Conservation (phyloP, 345 rosid genomes). For the Luvunga scandens region DNA sequence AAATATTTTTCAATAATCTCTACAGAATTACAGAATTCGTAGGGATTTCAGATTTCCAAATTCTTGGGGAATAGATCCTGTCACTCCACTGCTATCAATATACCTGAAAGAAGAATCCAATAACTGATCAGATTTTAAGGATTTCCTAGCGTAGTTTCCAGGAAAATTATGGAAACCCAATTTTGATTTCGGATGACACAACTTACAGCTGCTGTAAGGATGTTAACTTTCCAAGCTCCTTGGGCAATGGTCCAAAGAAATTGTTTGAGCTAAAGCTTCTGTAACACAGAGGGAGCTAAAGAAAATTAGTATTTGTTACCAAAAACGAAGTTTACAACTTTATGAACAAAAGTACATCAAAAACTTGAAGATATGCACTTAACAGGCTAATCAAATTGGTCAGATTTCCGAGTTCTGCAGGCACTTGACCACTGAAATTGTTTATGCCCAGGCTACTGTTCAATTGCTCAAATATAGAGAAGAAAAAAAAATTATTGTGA, state of each 20-base stretch:
- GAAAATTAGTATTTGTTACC: neutral
- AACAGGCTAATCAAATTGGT: constrained; percentile 51
- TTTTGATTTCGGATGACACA: neutral
- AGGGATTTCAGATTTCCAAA: constrained; percentile 48
- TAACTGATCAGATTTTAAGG: neutral
- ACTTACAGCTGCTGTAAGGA: constrained; percentile 53
- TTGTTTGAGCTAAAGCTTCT: constrained; percentile 64
- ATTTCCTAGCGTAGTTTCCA: neutral
- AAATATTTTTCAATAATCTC: neutral
- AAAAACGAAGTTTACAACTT: neutral
- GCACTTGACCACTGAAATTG: constrained; percentile 50
- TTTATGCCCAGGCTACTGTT: constrained; percentile 62
- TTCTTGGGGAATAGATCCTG: constrained; percentile 48
- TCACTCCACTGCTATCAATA: constrained; percentile 60
- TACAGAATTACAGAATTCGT: constrained; percentile 34
- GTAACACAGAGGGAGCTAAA: constrained; percentile 7
- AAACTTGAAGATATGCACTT: constrained; percentile 22
- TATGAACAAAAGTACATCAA: neutral
- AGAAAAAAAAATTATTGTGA: constrained; percentile 8
- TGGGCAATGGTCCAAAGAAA: constrained; percentile 46
- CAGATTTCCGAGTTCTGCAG: constrained; percentile 51
- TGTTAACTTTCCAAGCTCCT: constrained; percentile 43
- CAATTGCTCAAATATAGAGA: constrained; percentile 19
- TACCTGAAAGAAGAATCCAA: constrained; percentile 35
- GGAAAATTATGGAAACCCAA: neutral